Base-by-base conservation (phyloP, 495 filamentous ascomycete genomes). In the Aspergillus bertholletiae region DNA sequence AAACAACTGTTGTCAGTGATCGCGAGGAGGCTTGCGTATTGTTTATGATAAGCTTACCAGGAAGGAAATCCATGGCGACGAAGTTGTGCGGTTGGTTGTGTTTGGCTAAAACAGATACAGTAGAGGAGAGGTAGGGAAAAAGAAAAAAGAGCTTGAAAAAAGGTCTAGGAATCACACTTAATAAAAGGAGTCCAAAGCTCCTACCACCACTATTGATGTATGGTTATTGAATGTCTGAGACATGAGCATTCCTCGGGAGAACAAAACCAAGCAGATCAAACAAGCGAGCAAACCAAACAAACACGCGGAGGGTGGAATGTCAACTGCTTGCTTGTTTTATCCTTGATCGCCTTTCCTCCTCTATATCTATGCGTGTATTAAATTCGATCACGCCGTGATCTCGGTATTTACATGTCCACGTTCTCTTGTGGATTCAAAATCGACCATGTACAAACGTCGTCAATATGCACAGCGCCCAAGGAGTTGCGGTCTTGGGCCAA, bases 21-120 rank as follows among this genome's bases (percentile, higher is more conserved):
- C 13, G 49, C 41, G 40, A 18, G 18, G 24, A 4, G 35, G 24
- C 27, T 28, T 3, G 15, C 9, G 47, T 30, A 51, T 41, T 26
- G 28, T 26, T 28, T 8, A 15, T 13, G 30, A 12, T 5, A n/a
- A 28, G 11, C 20, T 3, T 51, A 66, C 63, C 61, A 49, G 63
- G 63, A 34, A 67, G 57, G 40, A 60, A 55, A n/a, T 62, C 62
- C 64, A 66, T 66, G 49, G 20, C 49, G 41, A 2, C 3, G 37
- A 9, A 6, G n/a, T 18, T 40, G n/a, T 40, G 30, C n/a, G 30
- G 30, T 9, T 12, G 5, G 15, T 43, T 43, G 39, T 5, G 39
- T 7, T 43, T 43, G 39, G 34, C n/a, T n/a, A n/a, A n/a, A n/a
- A n/a, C n/a, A n/a, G n/a, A n/a, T n/a, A n/a, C n/a, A 9, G 37